Conservation (phyloP, 2,329 filamentous ascomycete genomes). For the Cercospora sp. region DNA sequence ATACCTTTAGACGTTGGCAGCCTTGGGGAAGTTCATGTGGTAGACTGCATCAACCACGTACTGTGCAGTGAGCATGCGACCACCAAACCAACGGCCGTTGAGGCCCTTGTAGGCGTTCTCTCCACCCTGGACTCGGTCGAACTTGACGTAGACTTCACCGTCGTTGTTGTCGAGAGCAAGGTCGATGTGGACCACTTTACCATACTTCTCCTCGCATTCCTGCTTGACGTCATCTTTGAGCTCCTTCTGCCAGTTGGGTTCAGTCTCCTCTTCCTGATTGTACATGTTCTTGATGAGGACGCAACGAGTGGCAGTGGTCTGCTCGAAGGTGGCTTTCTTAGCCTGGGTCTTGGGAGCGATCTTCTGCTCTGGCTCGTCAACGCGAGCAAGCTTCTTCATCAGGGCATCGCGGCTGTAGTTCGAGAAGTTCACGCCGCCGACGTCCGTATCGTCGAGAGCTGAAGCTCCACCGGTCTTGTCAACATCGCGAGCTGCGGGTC, state of each 20-base stretch:
- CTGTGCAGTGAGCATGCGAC: slow-evolving; percentile 86
- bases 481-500: slow-evolving; percentile 76
- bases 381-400: slow-evolving; percentile 97
- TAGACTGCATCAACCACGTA: slow-evolving; percentile 98
- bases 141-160: slow-evolving; percentile 98
- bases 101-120: slow-evolving; percentile 97
- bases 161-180: slow-evolving; percentile 83
- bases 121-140: slow-evolving; percentile 90
- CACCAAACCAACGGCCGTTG: slow-evolving; percentile 94
- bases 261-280: slow-evolving; percentile 84
- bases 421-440: slow-evolving; percentile 98
- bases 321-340: slow-evolving; percentile 74
- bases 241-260: slow-evolving; percentile 80
- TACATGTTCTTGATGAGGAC: slow-evolving; percentile 96
- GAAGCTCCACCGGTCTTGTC: slow-evolving; percentile 86
- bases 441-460: slow-evolving; percentile 94
- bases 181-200: slow-evolving; percentile 89
- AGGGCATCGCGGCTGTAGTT: slow-evolving; percentile 98
- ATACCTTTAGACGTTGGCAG: slow-evolving; percentile 28
- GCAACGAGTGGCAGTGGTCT: slow-evolving; percentile 90
- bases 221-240: slow-evolving; percentile 88
- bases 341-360: slow-evolving; percentile 49
- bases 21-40: slow-evolving; percentile 51
- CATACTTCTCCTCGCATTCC: slow-evolving; percentile 94
- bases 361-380: slow-evolving; percentile 78